phyloP scores from a whole-genome alignment of 1,284 basidiomycete genomes.

The Kwoniella shivajii region DNA sequence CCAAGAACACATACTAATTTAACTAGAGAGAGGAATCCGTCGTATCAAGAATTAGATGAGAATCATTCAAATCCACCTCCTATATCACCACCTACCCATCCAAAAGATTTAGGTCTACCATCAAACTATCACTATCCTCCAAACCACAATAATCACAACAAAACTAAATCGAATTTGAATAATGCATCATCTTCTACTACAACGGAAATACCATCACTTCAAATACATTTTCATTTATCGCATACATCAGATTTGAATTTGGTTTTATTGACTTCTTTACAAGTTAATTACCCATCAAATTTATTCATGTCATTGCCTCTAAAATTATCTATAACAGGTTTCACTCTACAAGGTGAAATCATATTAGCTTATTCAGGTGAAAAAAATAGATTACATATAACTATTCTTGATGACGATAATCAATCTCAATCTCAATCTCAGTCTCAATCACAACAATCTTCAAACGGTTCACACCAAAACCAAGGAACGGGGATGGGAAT shows the following conservation, averaged over 20 bases:
- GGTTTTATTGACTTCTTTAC: constrained; percentile 84
- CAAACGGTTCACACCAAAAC: too few species aligned
- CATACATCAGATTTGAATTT: constrained; percentile 56
- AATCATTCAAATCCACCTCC: too few species aligned
- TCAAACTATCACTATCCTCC: constrained; percentile 20
- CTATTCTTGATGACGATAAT: constrained; percentile 73
- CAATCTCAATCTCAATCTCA: constrained; percentile 31
- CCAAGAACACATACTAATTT: too few species aligned
- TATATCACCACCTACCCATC: neutral
- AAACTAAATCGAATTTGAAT: too few species aligned
- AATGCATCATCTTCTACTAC: constrained; percentile 16
- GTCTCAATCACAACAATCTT: neutral
- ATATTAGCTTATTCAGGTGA: constrained; percentile 89
- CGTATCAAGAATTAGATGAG: too few species aligned
- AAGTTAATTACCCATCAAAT: constrained; percentile 93
- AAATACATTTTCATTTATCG: constrained; percentile 54
- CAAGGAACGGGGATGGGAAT: too few species aligned
- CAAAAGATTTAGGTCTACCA: constrained; percentile 22
- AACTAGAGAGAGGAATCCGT: too few species aligned
- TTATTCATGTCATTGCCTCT: constrained; percentile 96
- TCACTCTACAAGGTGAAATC: constrained; percentile 83
- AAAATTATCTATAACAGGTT: constrained; percentile 82
- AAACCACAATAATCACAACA: constrained; percentile 13
- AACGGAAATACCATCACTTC: constrained; percentile 51
- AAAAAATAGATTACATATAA: constrained; percentile 75